Base-by-base conservation (phyloP, 2,329 filamentous ascomycete genomes). In the Neonectria faginata region DNA sequence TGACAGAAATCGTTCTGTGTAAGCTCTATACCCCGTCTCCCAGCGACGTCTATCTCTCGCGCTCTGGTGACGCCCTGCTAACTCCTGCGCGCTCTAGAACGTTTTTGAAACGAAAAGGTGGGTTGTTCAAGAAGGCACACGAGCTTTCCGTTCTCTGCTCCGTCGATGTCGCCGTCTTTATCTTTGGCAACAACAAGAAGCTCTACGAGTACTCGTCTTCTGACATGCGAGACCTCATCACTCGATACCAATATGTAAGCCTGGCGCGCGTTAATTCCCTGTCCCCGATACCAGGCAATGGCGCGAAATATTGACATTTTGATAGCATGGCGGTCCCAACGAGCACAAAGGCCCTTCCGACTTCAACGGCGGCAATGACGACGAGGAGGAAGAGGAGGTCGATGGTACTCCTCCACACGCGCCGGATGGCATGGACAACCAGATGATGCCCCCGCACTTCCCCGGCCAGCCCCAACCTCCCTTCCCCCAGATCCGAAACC, bases 131-230 rank as follows among this genome's bases (percentile, higher is more conserved):
- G 85, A 99, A 99, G 88, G 96, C 96, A 58, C 94, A 99, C 80
- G 96, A 99, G 86, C 88, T 99, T 57, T 97, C 95, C 57, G 96
- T 99, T 51, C 91, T 99, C 68, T 99, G 96, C 80, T 97, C 94
- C 42, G 96, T 99, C 78, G 96, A 99, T 79, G 96, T 99, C 72
- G 96, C 96, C 44, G 96, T 99, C 76, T 96, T 99, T 79, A 97
- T 99, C 75, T 98, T 98, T 77, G 95, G 95, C 69, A 94, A 93
- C 82, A 99, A 99, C 81, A 99, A 98, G 86, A 98, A 98, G 83
- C 87, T 99, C 27, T 97, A 98, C 81, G 94, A 99, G 80, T 99
- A 97, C 79, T 98, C 94, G 12, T 98, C 95, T 18, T 86, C 89
- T 73, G 93, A 97, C 79, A 97, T 99, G 87, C 91, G 91, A 78